phyloP scores from a whole-genome alignment of 2,329 filamentous ascomycete species.

The Diaporthe capsici region DNA sequence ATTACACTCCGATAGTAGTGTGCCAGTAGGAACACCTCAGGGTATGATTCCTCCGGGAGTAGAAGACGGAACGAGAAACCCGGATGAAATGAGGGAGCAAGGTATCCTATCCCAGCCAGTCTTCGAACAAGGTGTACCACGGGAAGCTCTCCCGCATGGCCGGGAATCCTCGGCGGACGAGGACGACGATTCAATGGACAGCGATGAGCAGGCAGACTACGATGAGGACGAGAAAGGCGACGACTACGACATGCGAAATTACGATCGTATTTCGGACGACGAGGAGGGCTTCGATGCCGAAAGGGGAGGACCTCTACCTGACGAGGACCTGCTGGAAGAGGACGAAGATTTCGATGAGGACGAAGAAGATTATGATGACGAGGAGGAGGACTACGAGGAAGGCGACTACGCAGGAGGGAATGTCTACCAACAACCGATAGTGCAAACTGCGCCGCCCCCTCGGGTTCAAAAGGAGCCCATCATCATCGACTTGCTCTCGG shows the following conservation, averaged over 20 bases:
- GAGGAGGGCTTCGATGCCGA: conserved; percentile 42
- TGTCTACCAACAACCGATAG: conserved; percentile 9
- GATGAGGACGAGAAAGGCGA: conserved; percentile 49
- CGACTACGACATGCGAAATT: conserved; percentile 51
- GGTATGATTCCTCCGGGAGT: conserved; percentile 40
- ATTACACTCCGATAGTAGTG: conserved; percentile 23
- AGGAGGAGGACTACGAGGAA: conserved; percentile 47
- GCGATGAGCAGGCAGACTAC: conserved; percentile 47
- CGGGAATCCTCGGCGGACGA: conserved; percentile 43
- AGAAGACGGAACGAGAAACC: conserved; percentile 40
- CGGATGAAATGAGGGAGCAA: conserved; percentile 39
- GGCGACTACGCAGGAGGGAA: conserved; percentile 37
- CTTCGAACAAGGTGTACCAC: conserved; percentile 38
- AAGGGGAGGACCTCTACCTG: conserved; percentile 33
- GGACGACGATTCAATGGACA: conserved; percentile 43
- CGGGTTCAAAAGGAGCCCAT: conserved; percentile 53
- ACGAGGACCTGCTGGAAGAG: conserved; percentile 42
- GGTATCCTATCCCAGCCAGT: conserved; percentile 36
- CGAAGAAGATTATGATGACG: conserved; percentile 41
- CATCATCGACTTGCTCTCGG: conserved; percentile 63
- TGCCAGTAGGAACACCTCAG: conserved; percentile 1
- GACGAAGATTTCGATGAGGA: conserved; percentile 42
- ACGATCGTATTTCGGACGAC: conserved; percentile 50
- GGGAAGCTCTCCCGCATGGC: conserved; percentile 32
- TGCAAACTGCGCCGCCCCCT: conserved; percentile 33